phyloP scores from a whole-genome alignment of 805 yeast species.

The Debaryomyces tyrocola region DNA sequence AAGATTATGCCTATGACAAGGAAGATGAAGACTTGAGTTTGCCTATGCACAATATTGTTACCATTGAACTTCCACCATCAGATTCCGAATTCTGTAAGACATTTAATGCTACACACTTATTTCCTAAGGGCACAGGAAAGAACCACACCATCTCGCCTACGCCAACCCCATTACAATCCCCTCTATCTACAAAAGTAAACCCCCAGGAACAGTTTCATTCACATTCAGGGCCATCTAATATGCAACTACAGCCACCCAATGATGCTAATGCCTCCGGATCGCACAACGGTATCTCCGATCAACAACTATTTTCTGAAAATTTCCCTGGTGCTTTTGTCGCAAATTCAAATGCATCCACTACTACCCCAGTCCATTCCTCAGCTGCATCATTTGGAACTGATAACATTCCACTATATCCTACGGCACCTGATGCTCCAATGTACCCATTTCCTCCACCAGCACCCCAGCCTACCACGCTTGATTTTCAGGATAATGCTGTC shows the following conservation, averaged over 20 bases:
- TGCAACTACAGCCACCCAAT: no score
- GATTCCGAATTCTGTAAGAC: conserved; percentile 1
- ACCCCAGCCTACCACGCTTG: background rate
- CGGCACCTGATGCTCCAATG: background rate
- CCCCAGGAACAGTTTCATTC: background rate
- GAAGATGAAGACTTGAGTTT: conserved; percentile 5
- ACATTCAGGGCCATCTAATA: background rate
- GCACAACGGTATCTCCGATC: background rate
- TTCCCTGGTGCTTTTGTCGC: background rate
- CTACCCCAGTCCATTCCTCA: background rate
- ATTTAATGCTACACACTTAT: conserved; percentile 7
- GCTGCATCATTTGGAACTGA: background rate
- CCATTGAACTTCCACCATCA: conserved; percentile 6
- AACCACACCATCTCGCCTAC: background rate
- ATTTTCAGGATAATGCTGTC: background rate
- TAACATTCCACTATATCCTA: background rate
- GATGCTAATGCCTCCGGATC: background rate
- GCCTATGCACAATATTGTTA: conserved; percentile 4
- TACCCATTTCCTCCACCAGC: background rate
- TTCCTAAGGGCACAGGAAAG: conserved; percentile 1
- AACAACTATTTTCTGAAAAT: background rate
- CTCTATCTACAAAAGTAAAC: background rate
- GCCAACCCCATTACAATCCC: background rate
- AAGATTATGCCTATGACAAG: background rate
- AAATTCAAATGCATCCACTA: background rate